Evolutionary conservation across 257 asterid species (phyloP), one percentile per base, ranked within the genome.

Genomic region (Paulownia fortunei): DNA sequence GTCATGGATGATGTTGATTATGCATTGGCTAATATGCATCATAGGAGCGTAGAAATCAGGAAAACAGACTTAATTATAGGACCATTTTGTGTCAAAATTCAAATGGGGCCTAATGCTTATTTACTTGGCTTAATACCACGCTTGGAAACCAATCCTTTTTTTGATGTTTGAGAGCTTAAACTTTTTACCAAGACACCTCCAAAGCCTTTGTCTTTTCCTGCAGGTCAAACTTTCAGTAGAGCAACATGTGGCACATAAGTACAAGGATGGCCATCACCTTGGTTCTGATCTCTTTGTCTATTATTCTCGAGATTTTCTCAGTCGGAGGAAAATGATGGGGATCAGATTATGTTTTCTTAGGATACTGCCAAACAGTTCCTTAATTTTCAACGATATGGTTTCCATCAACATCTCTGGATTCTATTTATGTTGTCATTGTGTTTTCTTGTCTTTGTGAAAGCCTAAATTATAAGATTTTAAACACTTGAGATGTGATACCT

Each of bases 61-160:
- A 24, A 58, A 58, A 58, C 36, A 8, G 36, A 58, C 21, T 60
- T 37, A 39, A 42, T 56, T 66, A 42, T 10, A 41, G 10, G 56
- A 11, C 13, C 56, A 42, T 67, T 69, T 69, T 15, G 9, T 8
- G 60, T 19, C n/a, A n/a, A 46, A 39, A 54, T 0, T 10, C 15
- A 63, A 76, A 47, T 51, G 30, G 65, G 42, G 47, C 60, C 37
- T 36, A 66, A 34, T 37, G 37, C 13, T 27, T 75, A 75, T 32
- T 75, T 19, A 2, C 18, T 19, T 49, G 11, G 54, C 64, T 32
- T 69, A 24, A 49, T 16, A 26, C 23, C 46, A 49, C 47, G 8
- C 21, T 47, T 5, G 37, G 41, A 47, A 26, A 24, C 11, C 5
- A 15, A 23, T 24, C 5, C 6, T 3, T 0, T 49, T 23, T 5